Conservation (phyloP, 2,329 filamentous ascomycete species). For the Colletotrichum sp. region DNA sequence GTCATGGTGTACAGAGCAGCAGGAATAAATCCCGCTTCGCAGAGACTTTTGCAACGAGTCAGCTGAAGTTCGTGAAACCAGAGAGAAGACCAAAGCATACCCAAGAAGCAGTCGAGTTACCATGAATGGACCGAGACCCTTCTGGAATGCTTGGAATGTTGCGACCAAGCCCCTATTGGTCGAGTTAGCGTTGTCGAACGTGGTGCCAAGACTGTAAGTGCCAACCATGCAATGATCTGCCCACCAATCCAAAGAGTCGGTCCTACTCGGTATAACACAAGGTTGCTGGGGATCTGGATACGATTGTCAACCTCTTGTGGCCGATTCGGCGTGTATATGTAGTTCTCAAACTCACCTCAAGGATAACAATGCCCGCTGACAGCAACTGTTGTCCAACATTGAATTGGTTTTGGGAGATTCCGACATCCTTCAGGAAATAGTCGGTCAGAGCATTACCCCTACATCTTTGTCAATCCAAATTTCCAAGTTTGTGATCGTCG, state of each 20-base stretch:
- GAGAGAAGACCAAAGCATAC: neutral
- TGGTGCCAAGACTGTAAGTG: constrained; percentile 21
- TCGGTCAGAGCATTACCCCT: constrained; percentile 23
- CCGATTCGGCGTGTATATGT: neutral
- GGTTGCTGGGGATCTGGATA: constrained; percentile 48
- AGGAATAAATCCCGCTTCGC: constrained; percentile 50
- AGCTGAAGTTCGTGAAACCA: neutral
- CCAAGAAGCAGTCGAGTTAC: constrained; percentile 39
- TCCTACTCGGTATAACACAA: constrained; percentile 50
- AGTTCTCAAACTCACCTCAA: constrained; percentile 31
- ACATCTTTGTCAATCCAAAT: neutral
- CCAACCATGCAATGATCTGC: constrained; percentile 48
- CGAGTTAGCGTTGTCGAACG: constrained; percentile 27
- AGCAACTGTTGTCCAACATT: constrained; percentile 58
- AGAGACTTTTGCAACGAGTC: neutral
- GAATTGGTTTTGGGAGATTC: constrained; percentile 55
- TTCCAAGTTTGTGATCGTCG: neutral
- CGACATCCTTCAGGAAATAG: constrained; percentile 51
- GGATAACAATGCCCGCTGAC: constrained; percentile 51
- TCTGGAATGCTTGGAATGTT: constrained; percentile 40
- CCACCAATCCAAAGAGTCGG: constrained; percentile 50
- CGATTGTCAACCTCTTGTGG: neutral
- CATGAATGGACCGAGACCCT: constrained; percentile 34
- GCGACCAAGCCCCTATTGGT: constrained; percentile 35
- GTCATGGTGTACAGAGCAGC: constrained; percentile 53